Conservation (phyloP, 345 rosid genomes). For the Gossypium bickii region DNA sequence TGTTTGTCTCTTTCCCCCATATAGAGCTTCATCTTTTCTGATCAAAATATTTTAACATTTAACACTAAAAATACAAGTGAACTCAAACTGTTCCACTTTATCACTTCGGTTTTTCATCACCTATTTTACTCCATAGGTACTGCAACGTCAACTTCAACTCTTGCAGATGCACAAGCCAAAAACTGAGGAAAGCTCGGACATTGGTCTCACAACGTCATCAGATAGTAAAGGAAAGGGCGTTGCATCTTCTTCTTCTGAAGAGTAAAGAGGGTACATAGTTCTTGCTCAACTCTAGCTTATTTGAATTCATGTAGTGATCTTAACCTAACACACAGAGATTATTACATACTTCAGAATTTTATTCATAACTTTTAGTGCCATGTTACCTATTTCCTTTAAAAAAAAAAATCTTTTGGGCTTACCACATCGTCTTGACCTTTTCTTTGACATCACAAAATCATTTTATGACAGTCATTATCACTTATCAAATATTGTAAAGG, state of each 20-base stretch:
- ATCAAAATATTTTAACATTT: background rate
- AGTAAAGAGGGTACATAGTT: slow-evolving; percentile 18
- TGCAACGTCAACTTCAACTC: slow-evolving; percentile 36
- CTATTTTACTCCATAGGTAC: slow-evolving; percentile 19
- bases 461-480: background rate
- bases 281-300: background rate
- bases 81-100: background rate
- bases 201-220: slow-evolving; percentile 12
- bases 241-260: slow-evolving; percentile 19
- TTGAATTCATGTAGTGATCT: background rate
- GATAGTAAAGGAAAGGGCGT: slow-evolving; percentile 41
- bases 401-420: background rate
- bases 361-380: background rate
- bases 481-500: background rate
- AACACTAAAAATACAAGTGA: background rate
- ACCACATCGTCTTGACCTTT: background rate
- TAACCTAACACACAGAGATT: background rate
- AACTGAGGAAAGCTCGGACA: slow-evolving; percentile 16
- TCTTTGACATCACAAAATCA: background rate
- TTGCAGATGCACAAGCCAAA: slow-evolving; percentile 28
- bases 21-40: background rate
- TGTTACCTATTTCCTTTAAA: background rate
- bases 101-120: background rate
- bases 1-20: background rate
- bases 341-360: background rate